Evolutionary conservation across 495 filamentous ascomycete genomes (phyloP), one percentile per base, ranked within the genome.

Genomic region (Rhizodiscina lignyota): DNA sequence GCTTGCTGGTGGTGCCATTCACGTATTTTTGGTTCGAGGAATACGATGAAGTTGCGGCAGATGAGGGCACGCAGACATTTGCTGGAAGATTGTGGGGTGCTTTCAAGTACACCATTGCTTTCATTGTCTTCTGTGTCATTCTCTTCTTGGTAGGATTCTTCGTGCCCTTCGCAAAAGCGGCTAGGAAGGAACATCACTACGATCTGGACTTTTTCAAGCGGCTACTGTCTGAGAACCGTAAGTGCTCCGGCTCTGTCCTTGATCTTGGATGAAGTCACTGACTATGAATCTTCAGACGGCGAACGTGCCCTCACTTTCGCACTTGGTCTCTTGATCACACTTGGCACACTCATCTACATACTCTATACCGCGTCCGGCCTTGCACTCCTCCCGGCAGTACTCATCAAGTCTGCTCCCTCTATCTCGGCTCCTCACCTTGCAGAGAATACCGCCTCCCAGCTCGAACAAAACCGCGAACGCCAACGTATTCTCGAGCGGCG

Each of bases 21-120:
- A 76, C 84, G 10, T 99, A 96, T 59, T 99, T 99, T 58, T 94
- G 76, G 74, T 92, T 91, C 42, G 89, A 99, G 58, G 91, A 96
- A 56, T 89, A 91, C 47, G 81, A 87, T 47, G 78, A 92, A 59
- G 78, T 81, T 34, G 80, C 81, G 21, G 61, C 70, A 16, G 79
- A 91, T 38, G 68, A 80, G 18, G 79, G 81, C 11, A 69, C 65
- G n/a, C 76, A 83, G 51, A 77, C 74, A 5, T 5, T 19, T 4
- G 42, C 74, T 32, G 71, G 64, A 2, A 67, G 80, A 19, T 60
- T 94, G 39, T 84, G 75, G 74, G 72, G 73, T 8, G 83, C 89
- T 21, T 58, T 82, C 44, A 96, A 93, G 58, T 96, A 94, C 53
- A 93, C 89, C 12, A 56, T 87, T 21, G 75, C 67, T 31, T 96